Evolutionary conservation across 306 rosid genomes (phyloP), one percentile per base, ranked within the genome.

Genomic region (Mimosa bimucronata): DNA sequence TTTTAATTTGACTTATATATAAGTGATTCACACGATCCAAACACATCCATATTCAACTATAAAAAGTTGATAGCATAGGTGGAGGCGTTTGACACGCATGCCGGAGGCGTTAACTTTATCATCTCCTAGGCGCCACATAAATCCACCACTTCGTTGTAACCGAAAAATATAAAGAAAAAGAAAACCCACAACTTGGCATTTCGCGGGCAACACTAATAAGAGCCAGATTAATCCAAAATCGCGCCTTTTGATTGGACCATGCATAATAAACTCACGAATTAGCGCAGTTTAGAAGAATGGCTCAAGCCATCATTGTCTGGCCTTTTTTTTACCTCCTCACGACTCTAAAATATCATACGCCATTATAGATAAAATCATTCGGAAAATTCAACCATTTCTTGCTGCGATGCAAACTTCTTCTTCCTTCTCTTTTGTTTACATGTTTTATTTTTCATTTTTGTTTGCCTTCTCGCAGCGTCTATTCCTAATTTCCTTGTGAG

Each of bases 41-140:
- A n/a, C n/a, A n/a, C n/a, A n/a, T n/a, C n/a, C 1, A 16, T 48
- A 6, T 48, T 48, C 9, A 1, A 48, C 0, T 5, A 48, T 16
- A 48, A 48, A 48, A 0, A 48, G n/a, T 48, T 5, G 55, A 48
- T 15, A 16, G 21, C 9, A 16, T 9, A 14, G 23, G 10, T 19
- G 58, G 23, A 50, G 23, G 58, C 25, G 25, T 23, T 0, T 16
- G n/a, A 74, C 41, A 75, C 61, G 37, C 50, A 74, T 41, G 50
- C 13, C 80, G 84, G 57, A 66, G 26, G 82, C 52, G 77, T 53
- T 67, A 77, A 25, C 25, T 12, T 34, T 6, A 34, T n/a, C 76
- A 64, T 14, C 69, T 34, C 66, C 89, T 48, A 68, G 76, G 81
- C 89, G 89, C 89, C 89, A 83, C 89, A 86, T 86, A 80, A 80